These are phyloP conservation scores for Syzygium aromaticum DNA, from an alignment of 345 rosid genomes.

Conservation along the genomic window DNA sequence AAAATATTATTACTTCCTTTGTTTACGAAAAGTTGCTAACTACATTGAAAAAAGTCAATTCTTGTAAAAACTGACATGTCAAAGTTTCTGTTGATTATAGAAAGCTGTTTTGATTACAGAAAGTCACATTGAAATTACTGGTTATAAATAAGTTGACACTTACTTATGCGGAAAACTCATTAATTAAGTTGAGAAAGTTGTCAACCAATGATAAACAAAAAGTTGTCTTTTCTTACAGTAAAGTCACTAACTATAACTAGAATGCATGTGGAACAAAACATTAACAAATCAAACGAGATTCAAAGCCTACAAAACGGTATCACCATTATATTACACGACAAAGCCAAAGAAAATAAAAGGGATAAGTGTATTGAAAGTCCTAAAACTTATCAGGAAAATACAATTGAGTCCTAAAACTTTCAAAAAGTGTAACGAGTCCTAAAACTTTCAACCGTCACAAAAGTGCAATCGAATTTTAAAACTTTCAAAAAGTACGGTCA, in stretches of 20 bases:
- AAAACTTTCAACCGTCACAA: no score
- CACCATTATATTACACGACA: conserved; percentile 1
- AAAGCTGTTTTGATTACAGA: not conserved
- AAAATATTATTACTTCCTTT: not conserved
- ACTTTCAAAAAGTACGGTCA: no score
- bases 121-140: not conserved
- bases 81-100: not conserved
- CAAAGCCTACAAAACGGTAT: conserved; percentile 7
- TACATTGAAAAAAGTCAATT: no score
- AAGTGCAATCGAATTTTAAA: no score
- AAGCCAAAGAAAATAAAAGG: no score
- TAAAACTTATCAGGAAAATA: no score
- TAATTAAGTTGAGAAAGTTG: conserved; percentile 12
- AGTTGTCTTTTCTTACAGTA: conserved; percentile 21
- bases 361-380: no score
- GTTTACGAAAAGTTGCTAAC: not conserved
- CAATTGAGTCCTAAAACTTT: no score
- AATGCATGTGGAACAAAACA: no score
- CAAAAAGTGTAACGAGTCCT: no score
- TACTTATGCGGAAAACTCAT: conserved; percentile 25
- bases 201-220: no score
- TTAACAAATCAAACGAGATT: no score
- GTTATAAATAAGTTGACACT: not conserved
- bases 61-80: not conserved
- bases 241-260: not conserved